Evolutionary conservation across 1,284 basidiomycete species (phyloP).

Genomic region (Cystobasidium pallidum): DNA sequence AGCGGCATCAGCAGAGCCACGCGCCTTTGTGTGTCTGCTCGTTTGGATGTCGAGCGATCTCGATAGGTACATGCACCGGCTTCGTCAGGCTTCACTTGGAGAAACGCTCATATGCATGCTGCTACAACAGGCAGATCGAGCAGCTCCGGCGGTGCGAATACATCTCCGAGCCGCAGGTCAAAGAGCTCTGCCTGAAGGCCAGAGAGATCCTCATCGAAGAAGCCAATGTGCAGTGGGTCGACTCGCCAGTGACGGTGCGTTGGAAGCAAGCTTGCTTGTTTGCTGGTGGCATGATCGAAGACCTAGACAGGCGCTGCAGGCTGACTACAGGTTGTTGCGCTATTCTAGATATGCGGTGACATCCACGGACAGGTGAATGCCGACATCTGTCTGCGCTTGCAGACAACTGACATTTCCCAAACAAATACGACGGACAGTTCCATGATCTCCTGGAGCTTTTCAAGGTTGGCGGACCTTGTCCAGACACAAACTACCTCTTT

Average conservation of each 20-base stretch:
- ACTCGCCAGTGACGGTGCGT: slow-evolving; percentile 90
- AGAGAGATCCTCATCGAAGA: slow-evolving; percentile 96
- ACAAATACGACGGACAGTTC: slow-evolving; percentile 59
- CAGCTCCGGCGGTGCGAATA: slow-evolving; percentile 88
- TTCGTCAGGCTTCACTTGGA: not conserved
- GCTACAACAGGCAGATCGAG: slow-evolving; percentile 57
- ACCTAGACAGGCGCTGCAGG: too few relatives aligned
- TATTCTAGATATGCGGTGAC: slow-evolving; percentile 87
- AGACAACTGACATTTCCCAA: not conserved
- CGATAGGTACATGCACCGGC: slow-evolving; percentile 32
- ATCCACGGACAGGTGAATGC: slow-evolving; percentile 88
- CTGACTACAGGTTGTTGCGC: slow-evolving; percentile 13
- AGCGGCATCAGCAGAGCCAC: slow-evolving; percentile 3
- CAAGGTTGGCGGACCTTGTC: slow-evolving; percentile 91
- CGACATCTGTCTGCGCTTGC: not conserved
- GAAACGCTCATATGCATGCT: not conserved
- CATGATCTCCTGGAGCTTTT: slow-evolving; percentile 92
- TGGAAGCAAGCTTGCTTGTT: not conserved
- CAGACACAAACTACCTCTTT: slow-evolving; percentile 96
- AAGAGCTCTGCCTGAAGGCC: slow-evolving; percentile 89
- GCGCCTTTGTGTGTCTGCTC: not conserved
- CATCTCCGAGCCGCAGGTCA: slow-evolving; percentile 90
- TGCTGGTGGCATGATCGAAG: too few relatives aligned
- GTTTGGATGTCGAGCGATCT: slow-evolving; percentile 43
- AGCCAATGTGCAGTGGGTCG: slow-evolving; percentile 93